Base-by-base conservation (phyloP, 164 flowering plant genomes). In the Aristolochia californica region DNA sequence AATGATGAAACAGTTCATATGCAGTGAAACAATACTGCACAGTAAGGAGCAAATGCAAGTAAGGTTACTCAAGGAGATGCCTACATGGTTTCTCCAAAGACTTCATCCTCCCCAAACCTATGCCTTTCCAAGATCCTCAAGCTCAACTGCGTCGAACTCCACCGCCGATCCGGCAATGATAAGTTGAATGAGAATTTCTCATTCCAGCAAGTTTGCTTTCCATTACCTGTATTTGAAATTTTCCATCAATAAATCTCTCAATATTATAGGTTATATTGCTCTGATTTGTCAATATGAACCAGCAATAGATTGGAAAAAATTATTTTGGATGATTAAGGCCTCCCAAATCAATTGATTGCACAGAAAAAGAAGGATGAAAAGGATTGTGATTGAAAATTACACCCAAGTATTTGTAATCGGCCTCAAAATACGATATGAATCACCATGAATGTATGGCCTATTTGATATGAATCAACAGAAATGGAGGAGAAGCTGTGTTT, bases 21-120 rank as follows among this genome's bases (percentile, higher is more conserved):
- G 22, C 50, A 5, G 5, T 47, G 15, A 47, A 20, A 4, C 5
- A 20, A 14, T 17, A 47, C 1, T 5, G 15, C 22, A 5, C 4
- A 17, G 50, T 20, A 47, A 17, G 13, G 18, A 47, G 50, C 40
- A 34, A 34, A 7, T 2, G 10, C 40, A 34, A 34, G 40, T 34
- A 34, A 45, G 0, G 2, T 47, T 17, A 1, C 12, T 47, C 14
- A 22, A 52, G n/a, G 10, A 44, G 48, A 43, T 16, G 2, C 5
- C 27, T 79, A 84, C 91, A 53, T 73, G 59, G 88, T 73, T 72
- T 81, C 76, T 10, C 97, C 97, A 14, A 83, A 79, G 76, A 82
- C 79, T 68, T 80, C 80, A 61, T 62, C 72, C 20, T 70, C 66
- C 18, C 57, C 57, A 60, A 80, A 63, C 17, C 58, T 38, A 30